Evolutionary conservation across 2,329 filamentous ascomycete genomes (phyloP), one percentile per base, ranked within the genome.

Genomic region (Alternaria ethzedia): DNA sequence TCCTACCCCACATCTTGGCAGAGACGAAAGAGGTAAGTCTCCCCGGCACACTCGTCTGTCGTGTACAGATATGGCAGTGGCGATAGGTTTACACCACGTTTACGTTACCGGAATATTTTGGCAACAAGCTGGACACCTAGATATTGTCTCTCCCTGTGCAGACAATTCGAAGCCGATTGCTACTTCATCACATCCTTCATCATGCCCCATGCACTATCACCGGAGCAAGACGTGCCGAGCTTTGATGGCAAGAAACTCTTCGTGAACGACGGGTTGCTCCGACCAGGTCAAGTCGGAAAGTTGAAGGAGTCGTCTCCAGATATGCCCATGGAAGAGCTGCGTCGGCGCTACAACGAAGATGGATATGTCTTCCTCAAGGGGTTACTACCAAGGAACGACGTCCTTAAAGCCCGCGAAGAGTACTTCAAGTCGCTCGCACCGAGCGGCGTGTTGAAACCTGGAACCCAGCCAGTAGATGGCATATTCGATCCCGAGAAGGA

Each of bases 311-410:
- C 85, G 1, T 76, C 79, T 8, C 81, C 82, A 1, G 71, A 76
- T 28, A 77, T 83, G 11, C 83, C 86, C 0, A 61, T 87, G 9
- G 80, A 84, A 41, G 83, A 86, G 45, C 78, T 87, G 2, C 81
- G 81, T n/a, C 69, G 72, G 5, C 82, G 83, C 28, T 86, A 82
- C 68, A 65, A 81, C 6, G 72, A 82, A 62, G 82, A 88, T 49
- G 86, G 86, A 21, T 88, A 88, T 66, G 73, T 89, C 26, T 86
- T 86, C 57, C 58, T 89, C 3, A 88, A 88, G 66, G 82, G 83
- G 1, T 72, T 89, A 0, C 75, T 89, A 2, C 86, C 86, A 0
- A 83, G 83, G 3, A 74, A 79, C 3, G 85, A 88, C 57, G 86
- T 88, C 1, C 79, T 88, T 9, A 78, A 80, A 36, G 83, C 84